Evolutionary conservation across 2,329 filamentous ascomycete genomes (phyloP), one percentile per base, ranked within the genome.

Genomic region (Sordariomycetes sp.): DNA sequence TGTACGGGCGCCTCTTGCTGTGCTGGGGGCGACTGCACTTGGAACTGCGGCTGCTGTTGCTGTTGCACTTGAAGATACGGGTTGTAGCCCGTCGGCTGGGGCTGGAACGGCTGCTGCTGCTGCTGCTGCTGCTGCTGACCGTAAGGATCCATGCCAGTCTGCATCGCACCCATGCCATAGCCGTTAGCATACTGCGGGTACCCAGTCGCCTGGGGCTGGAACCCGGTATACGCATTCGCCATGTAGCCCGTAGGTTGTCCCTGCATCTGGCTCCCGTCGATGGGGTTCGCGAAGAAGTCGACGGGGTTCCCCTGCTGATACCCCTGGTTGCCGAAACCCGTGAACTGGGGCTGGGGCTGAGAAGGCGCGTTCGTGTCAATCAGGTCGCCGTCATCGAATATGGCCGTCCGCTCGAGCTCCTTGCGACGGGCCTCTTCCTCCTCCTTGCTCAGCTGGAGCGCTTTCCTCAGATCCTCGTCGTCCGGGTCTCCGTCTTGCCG

Each of bases 251-350:
- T 95, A 2, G 83, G 86, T 69, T 96, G 90, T 52, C 82, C 79
- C 69, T 91, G 85, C 63, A 86, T 79, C 68, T 89, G 86, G 64
- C 74, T 82, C 65, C 84, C 85, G 59, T 92, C 89, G 65, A 97
- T 86, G 13, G 91, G 90, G 70, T 99, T 99, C 59, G 92, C 94
- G 65, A 95, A 94, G 83, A 95, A 97, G 72, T 99, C 94, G 20
- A 99, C 94, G 13, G 90, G 89, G 58, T 87, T 87, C 68, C 96
- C 92, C 72, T 99, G 94, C 74, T 97, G 91, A 67, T 99, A 99
- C 53, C 92, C 92, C 73, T 96, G 91, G 71, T 96, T 97, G n/a
- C 45, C 45, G 75, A 90, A 90, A 39, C 90, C 92, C 15, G 91
- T 97, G 48, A 82, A 83, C 71, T 91, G 89, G 39, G 87, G 81